phyloP scores from a whole-genome alignment of 306 rosid species.

The Dryas drummondii region DNA sequence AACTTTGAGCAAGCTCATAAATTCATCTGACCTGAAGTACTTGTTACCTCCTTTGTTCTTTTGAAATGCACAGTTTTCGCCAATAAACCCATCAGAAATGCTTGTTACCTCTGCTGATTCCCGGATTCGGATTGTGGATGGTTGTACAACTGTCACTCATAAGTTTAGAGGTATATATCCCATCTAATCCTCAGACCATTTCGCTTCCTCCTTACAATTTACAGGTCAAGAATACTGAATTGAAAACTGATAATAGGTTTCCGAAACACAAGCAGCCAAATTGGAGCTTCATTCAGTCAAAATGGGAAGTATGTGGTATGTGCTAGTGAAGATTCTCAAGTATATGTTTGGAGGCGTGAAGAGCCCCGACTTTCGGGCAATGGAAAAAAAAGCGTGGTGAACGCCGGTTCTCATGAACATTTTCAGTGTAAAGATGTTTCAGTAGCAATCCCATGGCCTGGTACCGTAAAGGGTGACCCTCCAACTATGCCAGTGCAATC shows the following conservation, averaged over 20 bases:
- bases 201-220: background rate
- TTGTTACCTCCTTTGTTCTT: background rate
- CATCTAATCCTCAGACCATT: background rate
- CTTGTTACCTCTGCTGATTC: constrained; percentile 83
- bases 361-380: constrained; percentile 35
- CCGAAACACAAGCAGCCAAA: constrained; percentile 73
- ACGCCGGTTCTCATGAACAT: constrained; percentile 48
- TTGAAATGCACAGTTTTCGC: constrained; percentile 50
- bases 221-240: background rate
- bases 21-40: background rate
- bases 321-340: constrained; percentile 92
- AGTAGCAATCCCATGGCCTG: constrained; percentile 77
- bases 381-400: constrained; percentile 36
- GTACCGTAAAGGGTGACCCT: constrained; percentile 58
- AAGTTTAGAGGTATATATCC: constrained; percentile 62
- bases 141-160: constrained; percentile 47
- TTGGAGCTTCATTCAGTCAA: constrained; percentile 65
- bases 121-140: constrained; percentile 65
- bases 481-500: constrained; percentile 32
- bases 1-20: background rate
- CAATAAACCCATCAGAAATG: constrained; percentile 58
- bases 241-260: constrained; percentile 48
- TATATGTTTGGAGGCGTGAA: constrained; percentile 67
- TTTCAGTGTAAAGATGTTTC: constrained; percentile 86
- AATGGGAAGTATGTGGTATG: constrained; percentile 61